phyloP scores from a whole-genome alignment of 2,329 filamentous ascomycete genomes.

The Daldinia sp. region DNA sequence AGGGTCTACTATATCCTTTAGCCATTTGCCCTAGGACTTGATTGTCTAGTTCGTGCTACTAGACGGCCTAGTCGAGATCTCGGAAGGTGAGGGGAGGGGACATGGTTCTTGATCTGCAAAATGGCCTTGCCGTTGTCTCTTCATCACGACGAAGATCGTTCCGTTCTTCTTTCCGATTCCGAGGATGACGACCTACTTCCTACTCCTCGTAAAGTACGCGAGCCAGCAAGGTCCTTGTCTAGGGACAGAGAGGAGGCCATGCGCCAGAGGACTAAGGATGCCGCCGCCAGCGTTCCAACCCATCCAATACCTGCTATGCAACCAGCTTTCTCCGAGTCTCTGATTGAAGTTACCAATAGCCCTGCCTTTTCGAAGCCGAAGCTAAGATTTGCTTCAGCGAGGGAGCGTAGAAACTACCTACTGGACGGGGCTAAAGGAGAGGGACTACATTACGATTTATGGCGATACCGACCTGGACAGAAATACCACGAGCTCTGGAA shows the following conservation, averaged over 20 bases:
- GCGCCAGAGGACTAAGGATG: slow-evolving; percentile 50
- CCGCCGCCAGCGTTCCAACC: slow-evolving; percentile 54
- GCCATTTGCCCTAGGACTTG: slow-evolving; percentile 7
- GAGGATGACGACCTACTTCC: slow-evolving; percentile 49
- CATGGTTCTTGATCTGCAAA: slow-evolving; percentile 34
- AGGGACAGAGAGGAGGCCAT: slow-evolving; percentile 43
- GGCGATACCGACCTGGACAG: slow-evolving; percentile 81
- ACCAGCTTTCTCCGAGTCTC: slow-evolving; percentile 84
- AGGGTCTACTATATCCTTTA: slow-evolving; percentile 30
- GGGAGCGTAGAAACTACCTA: slow-evolving; percentile 72
- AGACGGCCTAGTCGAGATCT: slow-evolving; percentile 21
- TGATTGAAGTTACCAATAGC: slow-evolving; percentile 75
- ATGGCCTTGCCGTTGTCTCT: slow-evolving; percentile 50
- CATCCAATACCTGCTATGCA: slow-evolving; percentile 85
- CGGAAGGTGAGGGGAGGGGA: slow-evolving; percentile 32
- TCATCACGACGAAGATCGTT: slow-evolving; percentile 49
- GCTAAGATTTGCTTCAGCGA: slow-evolving; percentile 67
- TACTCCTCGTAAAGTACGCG: slow-evolving; percentile 34
- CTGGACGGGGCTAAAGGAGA: slow-evolving; percentile 77
- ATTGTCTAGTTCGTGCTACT: slow-evolving; percentile 24
- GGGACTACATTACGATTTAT: slow-evolving; percentile 77
- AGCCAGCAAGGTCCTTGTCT: slow-evolving; percentile 36
- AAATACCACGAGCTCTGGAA: slow-evolving; percentile 90
- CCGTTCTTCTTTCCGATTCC: slow-evolving; percentile 50
- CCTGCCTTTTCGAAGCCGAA: slow-evolving; percentile 63